A percentile compares a stretch with the other conserved stretches of the same genome.
Conservation (phyloP, 169 alveolate species). For the Eimeria maxima region DNA sequence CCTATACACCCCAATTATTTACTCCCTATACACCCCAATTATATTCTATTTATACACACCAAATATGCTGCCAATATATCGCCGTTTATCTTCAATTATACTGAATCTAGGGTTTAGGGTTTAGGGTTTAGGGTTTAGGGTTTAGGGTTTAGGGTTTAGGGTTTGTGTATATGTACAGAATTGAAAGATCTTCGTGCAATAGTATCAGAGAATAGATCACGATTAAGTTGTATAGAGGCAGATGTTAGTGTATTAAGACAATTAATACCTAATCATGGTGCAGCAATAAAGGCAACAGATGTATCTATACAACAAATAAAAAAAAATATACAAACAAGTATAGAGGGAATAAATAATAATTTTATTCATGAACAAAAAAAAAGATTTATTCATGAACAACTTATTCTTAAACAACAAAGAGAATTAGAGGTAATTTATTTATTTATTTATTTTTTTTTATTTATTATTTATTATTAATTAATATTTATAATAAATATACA, state of each 20-base stretch:
- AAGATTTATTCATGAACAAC: background rate
- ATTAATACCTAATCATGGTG: background rate
- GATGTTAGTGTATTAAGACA: background rate
- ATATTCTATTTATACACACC: background rate
- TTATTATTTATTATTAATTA: too few relatives aligned
- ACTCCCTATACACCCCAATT: background rate
- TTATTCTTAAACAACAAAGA: background rate
- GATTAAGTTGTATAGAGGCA: background rate
- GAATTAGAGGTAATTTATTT: background rate
- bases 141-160: background rate
- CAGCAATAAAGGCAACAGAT: background rate
- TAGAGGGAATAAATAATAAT: too few relatives aligned
- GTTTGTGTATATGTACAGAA: background rate
- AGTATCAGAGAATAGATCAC: background rate
- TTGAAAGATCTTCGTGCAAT: background rate
- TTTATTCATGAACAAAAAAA: background rate
- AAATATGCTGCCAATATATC: background rate
- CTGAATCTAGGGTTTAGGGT: background rate
- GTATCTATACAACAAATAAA: background rate
- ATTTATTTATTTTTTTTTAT: too few relatives aligned
- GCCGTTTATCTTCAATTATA: background rate
- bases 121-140: constrained; percentile 35
- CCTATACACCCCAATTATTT: background rate
- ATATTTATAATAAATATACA: too few relatives aligned
- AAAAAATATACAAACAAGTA: too few relatives aligned